Evolutionary conservation across 2,329 filamentous ascomycete genomes (phyloP).

Genomic region (Colletotrichum echinochloae): DNA sequence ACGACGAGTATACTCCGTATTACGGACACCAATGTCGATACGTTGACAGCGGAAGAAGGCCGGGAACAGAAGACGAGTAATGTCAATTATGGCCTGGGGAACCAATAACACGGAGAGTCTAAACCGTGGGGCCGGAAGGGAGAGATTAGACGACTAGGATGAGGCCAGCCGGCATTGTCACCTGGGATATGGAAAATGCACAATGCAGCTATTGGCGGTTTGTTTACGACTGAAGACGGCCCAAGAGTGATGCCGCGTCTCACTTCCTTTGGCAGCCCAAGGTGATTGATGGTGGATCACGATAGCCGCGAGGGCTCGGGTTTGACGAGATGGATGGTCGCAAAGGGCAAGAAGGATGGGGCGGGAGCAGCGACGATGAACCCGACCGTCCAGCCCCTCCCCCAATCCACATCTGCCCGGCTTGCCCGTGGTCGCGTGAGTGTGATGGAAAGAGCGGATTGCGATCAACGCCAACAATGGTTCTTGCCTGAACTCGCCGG

Average conservation of each 20-base stretch:
- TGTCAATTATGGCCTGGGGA: conserved; percentile 11
- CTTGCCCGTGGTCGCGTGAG: neutral
- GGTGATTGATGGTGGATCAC: too few species aligned
- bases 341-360: conserved; percentile 3
- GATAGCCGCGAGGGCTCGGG: neutral
- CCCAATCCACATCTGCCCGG: neutral
- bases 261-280: neutral
- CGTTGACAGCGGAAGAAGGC: neutral
- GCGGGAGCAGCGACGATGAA: conserved; percentile 17
- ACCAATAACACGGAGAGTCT: conserved; percentile 21
- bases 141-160: too few species aligned
- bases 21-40: neutral
- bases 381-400: neutral
- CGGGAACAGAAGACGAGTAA: neutral
- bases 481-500: conserved; percentile 25
- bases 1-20: neutral
- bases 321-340: neutral
- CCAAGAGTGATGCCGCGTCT: conserved; percentile 12
- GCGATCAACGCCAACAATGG: conserved; percentile 21
- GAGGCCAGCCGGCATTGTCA: neutral
- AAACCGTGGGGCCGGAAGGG: conserved; percentile 33
- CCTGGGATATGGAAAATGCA: conserved; percentile 1
- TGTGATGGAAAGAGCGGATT: neutral
- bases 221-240: neutral
- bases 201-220: conserved; percentile 18